phyloP scores from a whole-genome alignment of 1,284 basidiomycete species.

The Testicularia cyperi region DNA sequence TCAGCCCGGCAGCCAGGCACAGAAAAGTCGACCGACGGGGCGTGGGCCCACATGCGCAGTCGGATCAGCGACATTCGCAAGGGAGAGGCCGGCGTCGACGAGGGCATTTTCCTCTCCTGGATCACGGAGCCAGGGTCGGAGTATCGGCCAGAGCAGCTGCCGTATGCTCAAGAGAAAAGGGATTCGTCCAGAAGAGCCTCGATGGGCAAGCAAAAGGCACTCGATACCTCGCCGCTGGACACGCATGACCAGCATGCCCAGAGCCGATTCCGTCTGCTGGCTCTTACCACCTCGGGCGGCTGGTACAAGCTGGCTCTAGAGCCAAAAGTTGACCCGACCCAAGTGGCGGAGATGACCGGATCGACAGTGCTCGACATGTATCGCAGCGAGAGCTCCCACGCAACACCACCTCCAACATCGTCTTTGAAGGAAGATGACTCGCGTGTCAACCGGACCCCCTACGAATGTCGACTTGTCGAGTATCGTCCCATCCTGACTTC shows the following conservation, averaged over 20 bases:
- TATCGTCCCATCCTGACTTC: conserved; percentile 23
- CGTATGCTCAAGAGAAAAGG: too few relatives aligned
- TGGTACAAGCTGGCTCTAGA: conserved; percentile 48
- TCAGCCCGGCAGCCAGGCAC: conserved; percentile 5
- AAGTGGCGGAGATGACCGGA: background rate
- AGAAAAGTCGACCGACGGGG: conserved; percentile 45
- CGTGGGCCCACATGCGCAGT: conserved; percentile 48
- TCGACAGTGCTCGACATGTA: conserved; percentile 49
- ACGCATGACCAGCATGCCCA: background rate
- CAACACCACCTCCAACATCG: background rate
- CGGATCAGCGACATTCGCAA: conserved; percentile 47
- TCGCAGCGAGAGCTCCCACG: conserved; percentile 10
- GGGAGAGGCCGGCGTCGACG: conserved; percentile 47
- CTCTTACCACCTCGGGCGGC: conserved; percentile 48
- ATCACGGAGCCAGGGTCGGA: conserved; percentile 19
- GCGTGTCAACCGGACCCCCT: conserved; percentile 4
- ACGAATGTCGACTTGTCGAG: conserved; percentile 17
- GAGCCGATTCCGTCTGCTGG: conserved; percentile 26
- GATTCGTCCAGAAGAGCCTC: too few relatives aligned
- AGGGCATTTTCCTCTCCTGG: conserved; percentile 48
- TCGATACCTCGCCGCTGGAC: too few relatives aligned
- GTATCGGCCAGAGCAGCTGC: too few relatives aligned
- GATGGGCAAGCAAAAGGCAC: too few relatives aligned
- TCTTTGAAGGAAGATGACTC: too few relatives aligned
- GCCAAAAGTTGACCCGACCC: conserved; percentile 1